Percentiles rank a stretch among this genome's conserved stretches.
Conservation (phyloP, 768 basidiomycete genomes). For the Kockovaella imperatae region DNA sequence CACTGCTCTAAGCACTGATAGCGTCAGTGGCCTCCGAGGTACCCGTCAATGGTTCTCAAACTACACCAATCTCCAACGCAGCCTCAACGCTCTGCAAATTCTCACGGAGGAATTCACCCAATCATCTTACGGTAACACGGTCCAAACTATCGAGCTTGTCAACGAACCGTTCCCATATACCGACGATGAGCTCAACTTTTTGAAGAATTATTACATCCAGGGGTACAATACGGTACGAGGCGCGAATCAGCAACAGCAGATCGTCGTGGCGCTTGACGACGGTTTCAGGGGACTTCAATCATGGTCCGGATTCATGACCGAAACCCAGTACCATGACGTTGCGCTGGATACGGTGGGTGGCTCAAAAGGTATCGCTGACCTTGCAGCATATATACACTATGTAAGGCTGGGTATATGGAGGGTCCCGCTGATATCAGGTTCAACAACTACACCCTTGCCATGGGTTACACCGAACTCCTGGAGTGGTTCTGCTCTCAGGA, state of each 20-base stretch:
- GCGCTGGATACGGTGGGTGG: constrained; percentile 39
- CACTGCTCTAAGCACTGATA: not conserved
- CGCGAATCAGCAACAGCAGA: not conserved
- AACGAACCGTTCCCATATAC: constrained; percentile 40
- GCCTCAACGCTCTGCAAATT: constrained; percentile 27
- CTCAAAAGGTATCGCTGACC: not conserved
- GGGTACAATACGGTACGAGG: constrained; percentile 24
- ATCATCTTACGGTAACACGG: constrained; percentile 23
- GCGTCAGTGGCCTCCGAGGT: constrained; percentile 22
- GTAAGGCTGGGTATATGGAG: constrained; percentile 11
- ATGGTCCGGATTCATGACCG: constrained; percentile 38
- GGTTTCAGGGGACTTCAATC: constrained; percentile 33
- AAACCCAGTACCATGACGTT: constrained; percentile 25
- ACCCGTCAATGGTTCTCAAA: constrained; percentile 36
- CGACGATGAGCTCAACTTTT: constrained; percentile 15
- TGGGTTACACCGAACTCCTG: constrained; percentile 35
- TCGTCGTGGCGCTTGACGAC: constrained; percentile 27
- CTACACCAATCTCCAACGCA: constrained; percentile 28
- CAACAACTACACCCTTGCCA: constrained; percentile 18
- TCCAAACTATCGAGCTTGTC: constrained; percentile 38
- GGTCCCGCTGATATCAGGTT: constrained; percentile 12
- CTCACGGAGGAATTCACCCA: constrained; percentile 37
- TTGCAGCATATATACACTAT: constrained; percentile 41
- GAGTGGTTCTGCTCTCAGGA: constrained; percentile 29
- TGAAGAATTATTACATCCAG: constrained; percentile 27